Base-by-base conservation (phyloP, 208 protist species). In the Herpetomonas samuelpessoai region DNA sequence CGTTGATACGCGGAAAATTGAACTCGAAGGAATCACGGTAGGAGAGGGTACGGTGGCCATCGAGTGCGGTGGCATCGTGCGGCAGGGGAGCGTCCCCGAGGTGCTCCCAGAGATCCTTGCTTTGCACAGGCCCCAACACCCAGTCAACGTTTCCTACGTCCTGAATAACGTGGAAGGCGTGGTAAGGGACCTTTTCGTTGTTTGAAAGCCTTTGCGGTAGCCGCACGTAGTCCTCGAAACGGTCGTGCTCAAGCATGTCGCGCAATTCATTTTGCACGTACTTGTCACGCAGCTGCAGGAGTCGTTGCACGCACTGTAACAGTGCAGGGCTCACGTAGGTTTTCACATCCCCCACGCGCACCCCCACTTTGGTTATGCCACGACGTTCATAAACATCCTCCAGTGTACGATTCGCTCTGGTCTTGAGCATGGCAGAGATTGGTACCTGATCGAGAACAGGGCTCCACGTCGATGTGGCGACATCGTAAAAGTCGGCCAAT, bases 1-100 rank as follows among this genome's bases (percentile, higher is more conserved):
- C 81, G 29, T 79, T 72, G 41, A 67, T 38, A 26, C 79, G 74
- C 2, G 81, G 86, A 24, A 89, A 83, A 64, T 82, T 86, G 49
- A 92, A 89, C 3, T 69, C 62, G 60, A 75, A 75, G 25, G 55
- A 51, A 47, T 83, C 72, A 14, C 66, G 60, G 1, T 55, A 48
- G 24, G 41, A 48, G 4, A 82, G 28, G 19, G 49, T 31, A 35
- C 19, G 68, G 1, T 47, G 30, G 19, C 10, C 26, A 26, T 27
- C n/a, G 2, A 38, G 29, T 0, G 27, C 47, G 22, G 7, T 25
- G 54, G 1, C n/a, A 25, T 28, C 41, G 26, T 18, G 22, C 41
- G 24, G 3, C 26, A 24, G 1, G 44, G n/a, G 3, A 12, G 19
- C 50, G 27, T 19, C 30, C 14, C 19, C 10, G 26, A 3, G 21